phyloP scores from a whole-genome alignment of 179 eudicot genomes.

The Silene vulgaris region DNA sequence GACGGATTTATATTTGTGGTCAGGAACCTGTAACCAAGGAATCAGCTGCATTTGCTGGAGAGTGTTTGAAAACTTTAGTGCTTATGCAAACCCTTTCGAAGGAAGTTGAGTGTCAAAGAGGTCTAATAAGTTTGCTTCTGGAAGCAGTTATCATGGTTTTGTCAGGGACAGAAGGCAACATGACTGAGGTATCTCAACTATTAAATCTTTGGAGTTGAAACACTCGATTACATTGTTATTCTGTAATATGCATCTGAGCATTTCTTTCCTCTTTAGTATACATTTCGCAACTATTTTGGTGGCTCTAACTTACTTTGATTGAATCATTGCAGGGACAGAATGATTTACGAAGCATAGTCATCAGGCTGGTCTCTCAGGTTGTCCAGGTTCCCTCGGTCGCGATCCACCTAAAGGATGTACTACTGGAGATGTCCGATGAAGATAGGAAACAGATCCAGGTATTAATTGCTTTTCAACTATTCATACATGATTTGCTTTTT shows the following conservation, averaged over 20 bases:
- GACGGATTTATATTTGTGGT: constrained; percentile 25
- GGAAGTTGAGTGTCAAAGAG: constrained; percentile 59
- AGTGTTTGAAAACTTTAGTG: constrained; percentile 75
- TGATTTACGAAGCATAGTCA: constrained; percentile 54
- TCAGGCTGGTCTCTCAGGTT: constrained; percentile 77
- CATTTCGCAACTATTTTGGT: not conserved
- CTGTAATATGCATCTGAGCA: not conserved
- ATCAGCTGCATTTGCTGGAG: constrained; percentile 69
- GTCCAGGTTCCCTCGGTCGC: constrained; percentile 83
- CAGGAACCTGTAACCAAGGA: constrained; percentile 71
- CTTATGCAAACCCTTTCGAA: constrained; percentile 75
- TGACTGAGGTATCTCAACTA: constrained; percentile 47
- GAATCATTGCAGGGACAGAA: constrained; percentile 46
- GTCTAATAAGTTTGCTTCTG: constrained; percentile 61
- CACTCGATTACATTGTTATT: not conserved
- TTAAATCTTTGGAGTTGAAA: constrained; percentile 16
- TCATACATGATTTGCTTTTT: not conserved
- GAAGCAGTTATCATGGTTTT: constrained; percentile 75
- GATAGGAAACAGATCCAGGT: constrained; percentile 92
- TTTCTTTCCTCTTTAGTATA: constrained; percentile 22
- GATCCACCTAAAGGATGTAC: constrained; percentile 56
- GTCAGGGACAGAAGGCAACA: constrained; percentile 46
- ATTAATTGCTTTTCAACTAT: constrained; percentile 6
- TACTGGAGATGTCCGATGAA: constrained; percentile 65
- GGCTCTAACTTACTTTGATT: constrained; percentile 11